A percentile compares a stretch with the other conserved stretches of the same genome.
Evolutionary conservation across 768 basidiomycete species (phyloP).

Genomic region (Symmetrospora coprosmae): DNA sequence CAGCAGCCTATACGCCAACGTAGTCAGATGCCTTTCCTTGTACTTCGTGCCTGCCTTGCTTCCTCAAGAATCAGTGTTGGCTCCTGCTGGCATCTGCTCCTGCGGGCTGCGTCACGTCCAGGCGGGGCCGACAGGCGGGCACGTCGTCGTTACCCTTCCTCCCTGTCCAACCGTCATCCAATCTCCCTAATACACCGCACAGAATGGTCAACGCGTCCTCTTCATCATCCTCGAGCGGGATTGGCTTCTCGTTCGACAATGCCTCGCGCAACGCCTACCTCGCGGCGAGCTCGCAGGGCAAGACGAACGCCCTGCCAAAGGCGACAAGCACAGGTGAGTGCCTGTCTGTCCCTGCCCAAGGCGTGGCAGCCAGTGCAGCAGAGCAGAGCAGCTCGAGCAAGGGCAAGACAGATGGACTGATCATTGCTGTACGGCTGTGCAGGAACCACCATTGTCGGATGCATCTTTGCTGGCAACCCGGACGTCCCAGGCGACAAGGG

Average conservation of each 20-base stretch:
- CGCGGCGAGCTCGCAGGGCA: not conserved
- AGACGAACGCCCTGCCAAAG: constrained; percentile 29
- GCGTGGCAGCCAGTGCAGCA: no score
- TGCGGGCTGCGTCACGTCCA: not conserved
- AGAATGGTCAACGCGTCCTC: constrained; percentile 5
- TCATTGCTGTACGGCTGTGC: constrained; percentile 35
- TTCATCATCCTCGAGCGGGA: not conserved
- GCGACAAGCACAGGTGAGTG: constrained; percentile 38
- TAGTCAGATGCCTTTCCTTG: no score
- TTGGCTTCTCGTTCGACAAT: constrained; percentile 32
- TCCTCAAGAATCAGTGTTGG: not conserved
- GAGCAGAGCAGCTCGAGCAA: not conserved
- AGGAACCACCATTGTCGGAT: constrained; percentile 87
- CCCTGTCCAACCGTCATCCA: not conserved
- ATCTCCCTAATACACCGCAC: not conserved
- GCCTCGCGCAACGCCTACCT: constrained; percentile 27
- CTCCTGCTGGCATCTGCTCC: not conserved
- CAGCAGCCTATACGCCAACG: no score
- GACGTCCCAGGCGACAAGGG: constrained; percentile 92
- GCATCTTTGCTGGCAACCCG: constrained; percentile 67
- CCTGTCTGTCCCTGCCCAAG: no score
- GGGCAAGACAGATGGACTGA: not conserved
- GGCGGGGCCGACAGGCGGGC: not conserved
- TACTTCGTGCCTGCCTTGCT: not conserved
- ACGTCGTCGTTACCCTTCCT: not conserved